Base-by-base conservation (phyloP, 257 asterid species). In the Solanum okadae region DNA sequence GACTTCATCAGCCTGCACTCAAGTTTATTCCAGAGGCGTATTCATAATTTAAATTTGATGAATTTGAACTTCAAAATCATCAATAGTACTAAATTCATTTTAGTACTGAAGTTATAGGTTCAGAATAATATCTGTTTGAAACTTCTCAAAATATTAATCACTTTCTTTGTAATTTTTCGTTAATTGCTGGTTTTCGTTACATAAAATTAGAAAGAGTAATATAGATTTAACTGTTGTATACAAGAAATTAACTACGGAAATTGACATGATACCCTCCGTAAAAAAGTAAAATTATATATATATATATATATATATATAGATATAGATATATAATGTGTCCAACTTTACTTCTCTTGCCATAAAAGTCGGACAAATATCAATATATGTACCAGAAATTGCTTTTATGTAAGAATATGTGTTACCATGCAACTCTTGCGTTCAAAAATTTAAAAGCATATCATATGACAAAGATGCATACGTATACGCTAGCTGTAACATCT, bases 21-120 rank as follows among this genome's bases (percentile, higher is more conserved):
- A 3, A 73, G 18, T 35, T 73, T 34, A 35, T 35, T 4, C 2
- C 1, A 18, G 0, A 16, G 27, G 7, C 1, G 0, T 0, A 73
- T 20, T 34, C 2, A 20, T 34, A 11, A 34, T 33, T 34, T 73
- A 73, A 73, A 10, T 73, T 73, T 73, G 5, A 18, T 73, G 16
- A 18, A 20, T 73, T 34, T 5, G 1, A 73, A 10, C 46, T 73
- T 73, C 9, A 20, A 73, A 63, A n/a, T 63, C 29, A 73, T 34
- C 2, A 73, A 9, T 18, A 18, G 25, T 18, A 18, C 23, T 33
- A 35, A 71, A 31, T 4, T 31, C 27, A 8, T 33, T 33, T 2
- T 18, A 16, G 4, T 72, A 20, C 22, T 9, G 46, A 34, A 34
- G 8, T 73, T 73, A 72, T 33, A 72, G 25, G 42, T 72, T 72